Evolutionary conservation across 805 yeast species (phyloP).

Genomic region (Candida mattraensis): DNA sequence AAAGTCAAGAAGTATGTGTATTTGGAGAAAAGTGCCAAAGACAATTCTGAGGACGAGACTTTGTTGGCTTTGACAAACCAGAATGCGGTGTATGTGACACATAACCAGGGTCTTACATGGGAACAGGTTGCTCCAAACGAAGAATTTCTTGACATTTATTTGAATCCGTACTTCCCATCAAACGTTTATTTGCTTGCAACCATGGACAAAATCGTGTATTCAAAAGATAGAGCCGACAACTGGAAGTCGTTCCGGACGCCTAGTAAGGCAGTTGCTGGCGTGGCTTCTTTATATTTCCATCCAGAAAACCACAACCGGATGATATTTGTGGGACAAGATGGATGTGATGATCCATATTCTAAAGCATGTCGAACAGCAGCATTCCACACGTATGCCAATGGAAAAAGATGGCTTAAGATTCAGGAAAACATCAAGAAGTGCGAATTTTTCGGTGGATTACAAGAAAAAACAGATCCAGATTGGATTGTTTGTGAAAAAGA

Average conservation of each 20-base stretch:
- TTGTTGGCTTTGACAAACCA: slow-evolving; percentile 58
- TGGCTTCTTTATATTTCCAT: slow-evolving; percentile 58
- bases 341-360: slow-evolving; percentile 49
- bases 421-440: slow-evolving; percentile 60
- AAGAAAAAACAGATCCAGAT: slow-evolving; percentile 42
- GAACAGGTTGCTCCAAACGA: slow-evolving; percentile 44
- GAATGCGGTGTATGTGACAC: slow-evolving; percentile 62
- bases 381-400: slow-evolving; percentile 64
- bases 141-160: slow-evolving; percentile 50
- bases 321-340: slow-evolving; percentile 65
- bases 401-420: slow-evolving; percentile 58
- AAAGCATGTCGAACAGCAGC: slow-evolving; percentile 56
- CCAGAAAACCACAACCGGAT: slow-evolving; percentile 58
- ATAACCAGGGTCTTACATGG: slow-evolving; percentile 64
- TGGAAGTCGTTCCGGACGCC: slow-evolving; percentile 59
- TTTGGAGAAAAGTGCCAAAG: slow-evolving; percentile 49
- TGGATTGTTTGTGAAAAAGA: slow-evolving; percentile 61
- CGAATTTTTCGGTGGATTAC: slow-evolving; percentile 58
- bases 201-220: slow-evolving; percentile 50
- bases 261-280: slow-evolving; percentile 42
- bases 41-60: slow-evolving; percentile 54
- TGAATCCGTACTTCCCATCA: slow-evolving; percentile 56
- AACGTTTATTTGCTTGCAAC: slow-evolving; percentile 54
- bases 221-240: slow-evolving; percentile 65
- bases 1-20: slow-evolving; percentile 56